Evolutionary conservation across 805 yeast species (phyloP), one percentile per base, ranked within the genome.

Genomic region (Citeromyces nyonsensis): DNA sequence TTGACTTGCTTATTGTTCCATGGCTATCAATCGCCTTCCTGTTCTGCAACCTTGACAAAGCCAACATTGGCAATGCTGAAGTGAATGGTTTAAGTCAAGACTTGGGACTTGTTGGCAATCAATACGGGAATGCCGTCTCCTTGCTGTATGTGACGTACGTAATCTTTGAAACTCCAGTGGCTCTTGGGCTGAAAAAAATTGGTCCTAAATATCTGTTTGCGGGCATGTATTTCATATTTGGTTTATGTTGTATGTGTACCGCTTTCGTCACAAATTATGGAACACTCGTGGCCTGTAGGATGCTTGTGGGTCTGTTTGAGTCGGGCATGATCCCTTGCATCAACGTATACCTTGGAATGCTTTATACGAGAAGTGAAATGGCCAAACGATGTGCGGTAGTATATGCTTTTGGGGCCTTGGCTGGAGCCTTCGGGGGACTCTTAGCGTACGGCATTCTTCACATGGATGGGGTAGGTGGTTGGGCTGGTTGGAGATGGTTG

Each of bases 11-110:
- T 5, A 18, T 18, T 7, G 7, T 18, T 18, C 22, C 22, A 5
- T 18, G 22, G 22, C 7, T 18, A 7, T 40, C 52, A 11, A 31
- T 49, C 27, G 41, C 50, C 28, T 52, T 51, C 38, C 39, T 52
- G 14, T 45, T 50, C 39, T 39, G 42, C 28, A 14, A 31, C 20
- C 18, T 68, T 32, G 74, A 68, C 44, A 44, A 74, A 33, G 62
- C 64, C 38, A 68, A 66, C 40, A 63, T 69, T 39, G 74, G 73
- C 9, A 60, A 65, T 42, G 73, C 73, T 2, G 54, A 68, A 36
- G 52, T 65, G 26, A 73, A 68, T 27, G 71, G 70, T 10, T 45
- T 68, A 38, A 56, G 56, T 38, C 51, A 52, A 10, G 71, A 63
- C 36, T 43, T 66, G 36, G 49, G 53, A 3, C 45, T 66, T 31